phyloP scores from a whole-genome alignment of 371 early-diverging fungal genomes.

The Mortierella polycephala region DNA sequence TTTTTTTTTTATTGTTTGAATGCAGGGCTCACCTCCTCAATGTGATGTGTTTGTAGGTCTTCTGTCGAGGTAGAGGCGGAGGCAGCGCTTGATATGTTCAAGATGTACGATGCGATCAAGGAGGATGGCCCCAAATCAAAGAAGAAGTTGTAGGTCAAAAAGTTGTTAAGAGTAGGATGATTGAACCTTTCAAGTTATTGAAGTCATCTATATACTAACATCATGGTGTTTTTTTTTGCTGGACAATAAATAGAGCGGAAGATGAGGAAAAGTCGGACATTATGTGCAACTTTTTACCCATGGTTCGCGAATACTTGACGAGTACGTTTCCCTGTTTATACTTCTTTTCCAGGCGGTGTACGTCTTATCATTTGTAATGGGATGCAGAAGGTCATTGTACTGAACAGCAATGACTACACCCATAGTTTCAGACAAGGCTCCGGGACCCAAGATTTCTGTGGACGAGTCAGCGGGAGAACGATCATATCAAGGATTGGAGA shows the following conservation, averaged over 20 bases:
- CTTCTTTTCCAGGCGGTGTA: no score
- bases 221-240: constrained; percentile 11
- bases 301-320: constrained; percentile 78
- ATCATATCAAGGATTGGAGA: not conserved
- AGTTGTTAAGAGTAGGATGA: not conserved
- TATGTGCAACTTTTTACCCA: constrained; percentile 77
- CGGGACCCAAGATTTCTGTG: constrained; percentile 19
- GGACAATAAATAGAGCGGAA: constrained; percentile 56
- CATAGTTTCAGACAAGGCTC: constrained; percentile 27
- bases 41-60: constrained; percentile 32
- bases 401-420: not conserved
- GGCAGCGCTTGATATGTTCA: constrained; percentile 59
- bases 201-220: not conserved
- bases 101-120: constrained; percentile 76
- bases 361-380: not conserved
- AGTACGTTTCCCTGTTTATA: constrained; percentile 59
- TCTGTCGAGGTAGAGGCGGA: constrained; percentile 41
- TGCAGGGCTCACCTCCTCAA: no score
- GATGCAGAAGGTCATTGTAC: not conserved
- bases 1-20: no score
- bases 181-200: not conserved
- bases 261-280: constrained; percentile 65
- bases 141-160: constrained; percentile 38
- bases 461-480: constrained; percentile 3
- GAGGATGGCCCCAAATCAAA: constrained; percentile 60